Base-by-base conservation (phyloP, 2,329 filamentous ascomycete species). In the Stylonectria norvegica region DNA sequence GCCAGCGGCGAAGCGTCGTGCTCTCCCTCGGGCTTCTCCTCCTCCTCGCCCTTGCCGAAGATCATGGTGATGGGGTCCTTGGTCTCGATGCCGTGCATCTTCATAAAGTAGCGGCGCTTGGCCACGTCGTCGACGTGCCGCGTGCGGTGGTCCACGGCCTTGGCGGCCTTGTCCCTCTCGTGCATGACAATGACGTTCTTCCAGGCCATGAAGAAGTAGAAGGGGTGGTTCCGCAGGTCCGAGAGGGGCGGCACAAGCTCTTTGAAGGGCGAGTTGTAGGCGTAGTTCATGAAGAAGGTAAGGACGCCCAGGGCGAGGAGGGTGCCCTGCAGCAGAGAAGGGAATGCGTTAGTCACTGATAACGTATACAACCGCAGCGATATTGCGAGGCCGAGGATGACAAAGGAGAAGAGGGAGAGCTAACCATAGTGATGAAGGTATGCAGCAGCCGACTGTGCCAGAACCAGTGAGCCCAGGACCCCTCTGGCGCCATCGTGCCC, bases 381-480 rank as follows among this genome's bases (percentile, higher is more conserved):
- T n/a, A n/a, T n/a, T n/a, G n/a, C n/a, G n/a, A n/a, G n/a, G n/a
- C n/a, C n/a, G n/a, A n/a, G n/a, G n/a, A n/a, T n/a, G n/a, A n/a
- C n/a, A n/a, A n/a, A n/a, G n/a, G n/a, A n/a, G n/a, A n/a, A n/a
- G n/a, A n/a, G n/a, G n/a, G n/a, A 12, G 8, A 11, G 61, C 77
- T 43, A 73, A 95, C 89, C 72, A 96, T 74, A 2, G 87, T 86
- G 61, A 98, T 90, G 63, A 78, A 85, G 19, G 88, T 65, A 65
- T 98, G 91, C 41, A 97, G 78, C 40, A 70, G 69, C 43, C 78
- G 77, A 62, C 80, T 91, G 52, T 87, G 82, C 61, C 95, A 73
- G 64, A 97, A 90, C 79, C 85, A 90, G 64, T 91, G 78, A 67
- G 86, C 76, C 65, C 88, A 89, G 0, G 85, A 87, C 5, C 89